Evolutionary conservation across 2,329 filamentous ascomycete species (phyloP), one percentile per base, ranked within the genome.

Genomic region (Aspergillus sp.): DNA sequence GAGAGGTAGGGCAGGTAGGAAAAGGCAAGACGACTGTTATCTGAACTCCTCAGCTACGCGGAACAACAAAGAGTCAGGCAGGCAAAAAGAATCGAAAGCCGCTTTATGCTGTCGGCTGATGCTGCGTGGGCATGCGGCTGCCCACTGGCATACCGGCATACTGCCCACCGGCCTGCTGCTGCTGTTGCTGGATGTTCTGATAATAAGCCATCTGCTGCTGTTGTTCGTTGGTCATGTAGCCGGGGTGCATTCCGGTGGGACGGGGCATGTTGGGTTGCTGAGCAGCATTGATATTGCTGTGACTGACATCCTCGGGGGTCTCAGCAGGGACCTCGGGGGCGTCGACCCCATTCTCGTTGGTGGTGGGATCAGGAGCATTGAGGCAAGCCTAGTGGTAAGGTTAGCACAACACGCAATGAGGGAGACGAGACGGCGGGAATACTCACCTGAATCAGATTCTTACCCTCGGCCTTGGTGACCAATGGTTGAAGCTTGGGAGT

Each of bases 401-500:
- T 35, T 28, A 10, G 44, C 44, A 42, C 47, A 34, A n/a, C 38
- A 28, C 43, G 29, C 3, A 46, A 8, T 33, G 9, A n/a, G 30
- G 28, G 26, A 34, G 42, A n/a, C 33, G 26, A 33, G 9, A 42
- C 8, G 4, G 35, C 7, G 43, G 34, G 5, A 26, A 34, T 33
- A 61, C 81, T 55, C 80, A 96, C 93, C 83, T 98, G 93, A 58
- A 98, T 97, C 56, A 98, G 76, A 69, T 98, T 98, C 81, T 98
- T 98, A 74, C 93, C 93, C 73, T 97, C 93, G 12, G 93, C 86
- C 76, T 97, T 97, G 53, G 93, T 98, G 58, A 97, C 93, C 45
- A 98, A 82, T 53, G 93, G 93, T 73, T 97, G 93, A 47, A 98
- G 82, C 77, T 98, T 98, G 19, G 93, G 93, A 10, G 93, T 98